Evolutionary conservation across 2,329 filamentous ascomycete genomes (phyloP).

Genomic region (Penicillium sp.): DNA sequence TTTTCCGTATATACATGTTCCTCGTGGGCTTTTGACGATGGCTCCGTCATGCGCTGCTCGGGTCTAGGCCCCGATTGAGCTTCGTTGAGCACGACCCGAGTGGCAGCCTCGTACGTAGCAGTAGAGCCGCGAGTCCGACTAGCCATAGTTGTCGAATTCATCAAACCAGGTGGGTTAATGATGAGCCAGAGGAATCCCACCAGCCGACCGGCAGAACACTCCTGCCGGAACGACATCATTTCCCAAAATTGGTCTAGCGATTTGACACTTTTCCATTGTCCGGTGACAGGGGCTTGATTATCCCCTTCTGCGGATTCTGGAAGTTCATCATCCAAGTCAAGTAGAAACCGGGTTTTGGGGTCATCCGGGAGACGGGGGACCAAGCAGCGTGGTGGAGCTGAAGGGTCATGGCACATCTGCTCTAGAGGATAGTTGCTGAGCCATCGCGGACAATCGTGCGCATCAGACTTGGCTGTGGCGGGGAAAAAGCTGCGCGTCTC

Average conservation of each 20-base stretch:
- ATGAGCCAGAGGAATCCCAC: slow-evolving; percentile 96
- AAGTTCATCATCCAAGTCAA: slow-evolving; percentile 82
- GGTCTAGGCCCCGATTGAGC: background rate
- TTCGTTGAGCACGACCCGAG: background rate
- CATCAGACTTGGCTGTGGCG: slow-evolving; percentile 38
- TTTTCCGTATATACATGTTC: background rate
- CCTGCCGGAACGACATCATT: slow-evolving; percentile 93
- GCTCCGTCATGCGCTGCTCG: background rate
- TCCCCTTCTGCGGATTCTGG: slow-evolving; percentile 34
- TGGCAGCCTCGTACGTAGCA: background rate
- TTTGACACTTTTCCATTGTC: slow-evolving; percentile 76
- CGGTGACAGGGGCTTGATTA: slow-evolving; percentile 46
- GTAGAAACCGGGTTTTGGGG: slow-evolving; percentile 82
- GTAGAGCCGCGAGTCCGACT: slow-evolving; percentile 16
- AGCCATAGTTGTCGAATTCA: slow-evolving; percentile 34
- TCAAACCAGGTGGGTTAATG: slow-evolving; percentile 57
- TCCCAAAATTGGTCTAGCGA: slow-evolving; percentile 96
- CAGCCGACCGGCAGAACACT: slow-evolving; percentile 85
- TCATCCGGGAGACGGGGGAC: slow-evolving; percentile 93
- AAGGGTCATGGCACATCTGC: slow-evolving; percentile 63
- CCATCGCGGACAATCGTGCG: slow-evolving; percentile 41
- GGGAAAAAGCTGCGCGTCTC: slow-evolving; percentile 80
- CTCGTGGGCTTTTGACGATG: background rate
- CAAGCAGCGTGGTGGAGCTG: slow-evolving; percentile 73
- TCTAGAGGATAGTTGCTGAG: slow-evolving; percentile 64